Evolutionary conservation across 305 asterid species (phyloP).

Genomic region (Fraxinus latifolia): DNA sequence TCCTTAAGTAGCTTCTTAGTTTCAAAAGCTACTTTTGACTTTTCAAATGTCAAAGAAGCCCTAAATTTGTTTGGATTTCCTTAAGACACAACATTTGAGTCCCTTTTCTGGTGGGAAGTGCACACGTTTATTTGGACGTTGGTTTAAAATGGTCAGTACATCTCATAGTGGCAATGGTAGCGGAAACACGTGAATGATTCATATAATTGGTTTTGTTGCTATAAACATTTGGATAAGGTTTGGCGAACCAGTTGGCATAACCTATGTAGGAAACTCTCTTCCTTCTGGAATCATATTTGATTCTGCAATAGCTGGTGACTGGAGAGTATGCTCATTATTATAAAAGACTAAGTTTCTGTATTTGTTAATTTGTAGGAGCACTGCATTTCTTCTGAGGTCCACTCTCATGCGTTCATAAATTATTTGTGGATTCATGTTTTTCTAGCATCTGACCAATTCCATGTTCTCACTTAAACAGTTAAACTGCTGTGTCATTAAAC

Average conservation of each 20-base stretch:
- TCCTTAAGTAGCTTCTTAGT: not conserved
- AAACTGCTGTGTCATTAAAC: not conserved
- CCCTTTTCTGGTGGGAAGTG: not conserved
- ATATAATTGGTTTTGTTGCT: not conserved
- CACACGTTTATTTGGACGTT: not conserved
- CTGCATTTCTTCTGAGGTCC: not conserved
- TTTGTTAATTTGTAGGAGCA: not conserved
- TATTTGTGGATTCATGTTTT: not conserved
- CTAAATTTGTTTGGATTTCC: not conserved
- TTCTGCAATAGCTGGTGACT: not conserved
- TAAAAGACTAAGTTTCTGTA: not conserved
- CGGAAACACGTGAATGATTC: not conserved
- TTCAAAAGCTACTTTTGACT: not conserved
- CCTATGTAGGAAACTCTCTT: not conserved
- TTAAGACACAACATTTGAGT: not conserved
- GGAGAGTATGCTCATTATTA: not conserved
- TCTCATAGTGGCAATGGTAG: not conserved
- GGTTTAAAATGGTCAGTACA: not conserved
- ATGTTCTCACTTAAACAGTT: conserved; percentile 6
- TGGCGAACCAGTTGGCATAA: not conserved
- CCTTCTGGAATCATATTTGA: not conserved
- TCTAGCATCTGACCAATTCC: not conserved
- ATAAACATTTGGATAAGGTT: not conserved
- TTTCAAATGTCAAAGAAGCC: not conserved
- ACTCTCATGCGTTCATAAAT: not conserved